Evolutionary conservation across 306 rosid genomes (phyloP), one percentile per base, ranked within the genome.

Genomic region (Inga laurina): DNA sequence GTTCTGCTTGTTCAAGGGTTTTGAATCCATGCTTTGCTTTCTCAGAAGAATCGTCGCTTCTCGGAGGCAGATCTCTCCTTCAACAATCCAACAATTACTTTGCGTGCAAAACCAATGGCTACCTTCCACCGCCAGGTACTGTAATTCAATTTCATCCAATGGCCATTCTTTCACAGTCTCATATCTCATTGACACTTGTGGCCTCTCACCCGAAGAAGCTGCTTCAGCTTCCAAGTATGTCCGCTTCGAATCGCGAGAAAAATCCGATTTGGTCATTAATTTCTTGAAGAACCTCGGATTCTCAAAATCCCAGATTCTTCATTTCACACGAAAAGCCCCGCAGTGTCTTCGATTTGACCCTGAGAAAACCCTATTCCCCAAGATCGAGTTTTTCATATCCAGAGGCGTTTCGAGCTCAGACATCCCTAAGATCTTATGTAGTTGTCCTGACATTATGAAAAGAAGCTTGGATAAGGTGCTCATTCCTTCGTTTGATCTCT

Each of bases 341-440:
- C 19, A 10, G 9, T 10, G 5, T 19, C 75, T 71, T 44, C 52
- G 75, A 22, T 43, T 0, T 71, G 54, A 71, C 5, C 75, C 75
- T 71, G 54, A 41, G 3, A 71, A 71, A 43, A n/a, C 34, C 21
- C n/a, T 71, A 9, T 21, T 21, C 0, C 54, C 75, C 4, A 81
- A 74, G 34, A n/a, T 81, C 18, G 84, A 81, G 4, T 74, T 81
- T 81, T 74, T 81, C 14, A 81, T 48, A 72, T 81, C 80, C 54
- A 74, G 41, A 74, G 84, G 80, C n/a, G 19, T 74, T 64, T 71
- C 21, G 34, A 71, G 54, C 19, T 71, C 75, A n/a, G 80, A 74
- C 30, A 48, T 81, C 18, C 13, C 11, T 24, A 48, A 2, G 37
- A 15, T 81, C 56, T 22, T 74, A 48, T 0, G 13, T 12, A 3